Evolutionary conservation across 257 asterid species (phyloP).

Genomic region (Misopates orontium): DNA sequence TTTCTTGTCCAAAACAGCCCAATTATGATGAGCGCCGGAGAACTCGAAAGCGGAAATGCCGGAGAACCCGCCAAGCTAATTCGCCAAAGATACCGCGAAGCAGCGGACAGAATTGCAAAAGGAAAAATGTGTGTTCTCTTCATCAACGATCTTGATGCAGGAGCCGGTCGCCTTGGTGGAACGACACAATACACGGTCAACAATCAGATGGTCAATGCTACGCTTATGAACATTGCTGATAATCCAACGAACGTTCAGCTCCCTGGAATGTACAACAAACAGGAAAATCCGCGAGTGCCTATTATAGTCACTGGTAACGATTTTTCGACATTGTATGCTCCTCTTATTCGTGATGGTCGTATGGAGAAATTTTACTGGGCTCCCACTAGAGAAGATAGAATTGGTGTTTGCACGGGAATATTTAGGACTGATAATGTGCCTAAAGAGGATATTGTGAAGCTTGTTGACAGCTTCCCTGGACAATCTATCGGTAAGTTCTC

Average conservation of each 20-base stretch:
- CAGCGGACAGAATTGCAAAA: slow-evolving; percentile 48
- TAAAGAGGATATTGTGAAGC: slow-evolving; percentile 33
- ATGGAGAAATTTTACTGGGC: slow-evolving; percentile 80
- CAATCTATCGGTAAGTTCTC: slow-evolving; percentile 52
- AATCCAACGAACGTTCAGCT: slow-evolving; percentile 65
- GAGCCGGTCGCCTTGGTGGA: slow-evolving; percentile 66
- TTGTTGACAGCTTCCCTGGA: slow-evolving; percentile 64
- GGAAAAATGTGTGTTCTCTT: slow-evolving; percentile 61
- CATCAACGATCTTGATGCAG: slow-evolving; percentile 71
- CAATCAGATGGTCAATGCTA: slow-evolving; percentile 75
- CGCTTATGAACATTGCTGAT: slow-evolving; percentile 73
- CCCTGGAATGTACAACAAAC: slow-evolving; percentile 77
- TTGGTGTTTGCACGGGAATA: slow-evolving; percentile 59
- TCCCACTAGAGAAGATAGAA: slow-evolving; percentile 62
- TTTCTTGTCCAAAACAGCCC: slow-evolving; percentile 36
- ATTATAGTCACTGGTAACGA: slow-evolving; percentile 64
- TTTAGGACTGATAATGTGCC: slow-evolving; percentile 48
- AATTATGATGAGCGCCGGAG: slow-evolving; percentile 68
- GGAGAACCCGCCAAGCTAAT: slow-evolving; percentile 65
- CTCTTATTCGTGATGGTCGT: slow-evolving; percentile 67
- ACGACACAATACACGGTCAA: slow-evolving; percentile 70
- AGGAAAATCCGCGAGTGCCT: slow-evolving; percentile 63
- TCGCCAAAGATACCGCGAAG: slow-evolving; percentile 61
- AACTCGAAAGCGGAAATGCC: slow-evolving; percentile 56
- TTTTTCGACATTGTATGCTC: slow-evolving; percentile 60